Conservation (phyloP, 345 rosid species). For the Eucalyptus pauciflora region DNA sequence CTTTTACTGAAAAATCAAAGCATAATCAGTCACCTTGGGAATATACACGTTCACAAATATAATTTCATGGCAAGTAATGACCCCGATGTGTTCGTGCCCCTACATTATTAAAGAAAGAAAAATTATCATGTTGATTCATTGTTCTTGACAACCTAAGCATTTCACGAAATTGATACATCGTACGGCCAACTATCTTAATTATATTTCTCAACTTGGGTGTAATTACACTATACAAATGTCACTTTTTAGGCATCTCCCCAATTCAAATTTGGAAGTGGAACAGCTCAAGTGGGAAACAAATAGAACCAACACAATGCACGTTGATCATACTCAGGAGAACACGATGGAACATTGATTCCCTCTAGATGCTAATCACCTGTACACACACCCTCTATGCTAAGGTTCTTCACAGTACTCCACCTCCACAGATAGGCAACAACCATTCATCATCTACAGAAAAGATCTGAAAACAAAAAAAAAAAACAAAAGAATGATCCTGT, state of each 20-base stretch:
- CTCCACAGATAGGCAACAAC: not conserved
- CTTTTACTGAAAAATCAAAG: not conserved
- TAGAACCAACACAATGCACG: not conserved
- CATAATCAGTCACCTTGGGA: not conserved
- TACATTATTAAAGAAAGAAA: not conserved
- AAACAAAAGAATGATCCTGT: not conserved
- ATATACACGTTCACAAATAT: not conserved
- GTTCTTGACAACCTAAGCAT: not conserved
- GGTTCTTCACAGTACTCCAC: not conserved
- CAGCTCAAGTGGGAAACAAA: not conserved
- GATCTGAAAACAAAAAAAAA: not conserved
- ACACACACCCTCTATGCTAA: not conserved
- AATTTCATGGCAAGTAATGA: not conserved
- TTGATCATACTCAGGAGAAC: not conserved
- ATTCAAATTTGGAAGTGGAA: not conserved
- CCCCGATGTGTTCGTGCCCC: too few species aligned
- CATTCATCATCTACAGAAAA: not conserved
- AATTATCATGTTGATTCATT: not conserved
- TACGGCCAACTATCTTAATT: not conserved
- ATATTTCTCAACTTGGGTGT: not conserved
- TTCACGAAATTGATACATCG: not conserved
- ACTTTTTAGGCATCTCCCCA: not conserved
- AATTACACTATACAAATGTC: not conserved
- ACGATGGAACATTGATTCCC: not conserved
- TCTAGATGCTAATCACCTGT: not conserved